phyloP scores from a whole-genome alignment of 495 filamentous ascomycete species.

The Hypoxylon trugodes region DNA sequence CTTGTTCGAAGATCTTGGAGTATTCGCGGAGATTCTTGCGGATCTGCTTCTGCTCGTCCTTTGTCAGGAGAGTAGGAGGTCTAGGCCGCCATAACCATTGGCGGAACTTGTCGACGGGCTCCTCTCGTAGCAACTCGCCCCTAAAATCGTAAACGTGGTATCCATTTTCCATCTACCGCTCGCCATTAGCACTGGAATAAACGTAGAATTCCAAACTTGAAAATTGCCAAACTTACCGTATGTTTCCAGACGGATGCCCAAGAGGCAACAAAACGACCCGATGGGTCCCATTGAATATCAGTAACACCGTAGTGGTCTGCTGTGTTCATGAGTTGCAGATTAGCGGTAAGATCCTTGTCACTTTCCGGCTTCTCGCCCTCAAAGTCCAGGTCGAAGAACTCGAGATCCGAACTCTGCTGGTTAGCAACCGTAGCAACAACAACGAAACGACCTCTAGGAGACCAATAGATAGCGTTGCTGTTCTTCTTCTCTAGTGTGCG shows the following conservation, averaged over 20 bases:
- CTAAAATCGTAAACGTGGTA: constrained; percentile 98
- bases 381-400: constrained; percentile 97
- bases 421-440: constrained; percentile 91
- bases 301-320: constrained; percentile 97
- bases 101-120: constrained; percentile 96
- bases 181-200: constrained; percentile 47
- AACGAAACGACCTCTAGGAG: constrained; percentile 94
- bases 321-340: constrained; percentile 90
- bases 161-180: constrained; percentile 91
- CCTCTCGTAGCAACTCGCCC: constrained; percentile 87
- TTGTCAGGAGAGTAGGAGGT: constrained; percentile 84
- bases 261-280: constrained; percentile 90
- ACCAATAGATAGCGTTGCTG: constrained; percentile 99
- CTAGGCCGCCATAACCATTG: constrained; percentile 95
- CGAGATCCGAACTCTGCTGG: constrained; percentile 89
- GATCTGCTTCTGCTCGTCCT: constrained; percentile 95
- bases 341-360: constrained; percentile 93
- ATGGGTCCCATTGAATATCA: constrained; percentile 97
- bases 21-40: constrained; percentile 99
- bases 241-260: constrained; percentile 96
- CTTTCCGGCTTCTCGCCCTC: constrained; percentile 93
- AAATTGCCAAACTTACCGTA: constrained; percentile 65
- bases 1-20: constrained; percentile 91
- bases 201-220: neutral
- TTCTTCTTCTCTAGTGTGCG: constrained; percentile 97